Evolutionary conservation across 1,284 basidiomycete genomes (phyloP).

Genomic region (Psilocybe mexicana): DNA sequence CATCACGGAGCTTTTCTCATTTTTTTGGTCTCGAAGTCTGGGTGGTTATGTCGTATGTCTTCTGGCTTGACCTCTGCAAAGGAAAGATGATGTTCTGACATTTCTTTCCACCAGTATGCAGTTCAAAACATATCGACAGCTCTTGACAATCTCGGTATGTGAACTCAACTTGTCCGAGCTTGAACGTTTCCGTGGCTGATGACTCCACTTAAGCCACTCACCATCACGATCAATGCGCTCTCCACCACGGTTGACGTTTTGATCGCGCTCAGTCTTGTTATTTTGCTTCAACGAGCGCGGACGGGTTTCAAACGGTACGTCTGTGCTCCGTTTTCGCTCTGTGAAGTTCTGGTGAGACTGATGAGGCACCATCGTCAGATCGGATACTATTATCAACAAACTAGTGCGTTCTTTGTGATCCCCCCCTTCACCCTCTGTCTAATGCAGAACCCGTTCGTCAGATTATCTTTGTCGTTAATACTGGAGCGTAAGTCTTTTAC

Average conservation of each 20-base stretch:
- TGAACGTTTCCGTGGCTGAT: not conserved
- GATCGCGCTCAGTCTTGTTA: constrained; percentile 48
- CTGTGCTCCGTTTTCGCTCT: no score
- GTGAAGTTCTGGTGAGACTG: no score
- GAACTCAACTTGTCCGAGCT: not conserved
- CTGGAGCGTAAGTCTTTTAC: constrained; percentile 35
- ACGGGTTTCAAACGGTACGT: constrained; percentile 53
- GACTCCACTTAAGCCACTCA: constrained; percentile 32
- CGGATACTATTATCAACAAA: constrained; percentile 54
- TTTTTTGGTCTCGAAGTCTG: constrained; percentile 19
- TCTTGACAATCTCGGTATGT: constrained; percentile 42
- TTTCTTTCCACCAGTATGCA: constrained; percentile 31
- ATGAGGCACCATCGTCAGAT: constrained; percentile 29
- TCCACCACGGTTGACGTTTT: constrained; percentile 48
- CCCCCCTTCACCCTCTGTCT: not conserved
- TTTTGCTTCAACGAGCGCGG: constrained; percentile 45
- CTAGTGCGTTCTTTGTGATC: constrained; percentile 31
- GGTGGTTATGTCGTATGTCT: constrained; percentile 28
- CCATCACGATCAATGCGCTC: constrained; percentile 54
- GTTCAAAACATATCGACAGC: constrained; percentile 43
- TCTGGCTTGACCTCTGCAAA: not conserved
- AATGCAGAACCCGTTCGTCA: constrained; percentile 14
- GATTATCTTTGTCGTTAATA: constrained; percentile 56
- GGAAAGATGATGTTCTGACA: not conserved
- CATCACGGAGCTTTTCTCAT: not conserved